These are phyloP conservation scores for Colletotrichum cereale DNA, from an alignment of 2,329 filamentous ascomycete genomes.

Conservation along the genomic window DNA sequence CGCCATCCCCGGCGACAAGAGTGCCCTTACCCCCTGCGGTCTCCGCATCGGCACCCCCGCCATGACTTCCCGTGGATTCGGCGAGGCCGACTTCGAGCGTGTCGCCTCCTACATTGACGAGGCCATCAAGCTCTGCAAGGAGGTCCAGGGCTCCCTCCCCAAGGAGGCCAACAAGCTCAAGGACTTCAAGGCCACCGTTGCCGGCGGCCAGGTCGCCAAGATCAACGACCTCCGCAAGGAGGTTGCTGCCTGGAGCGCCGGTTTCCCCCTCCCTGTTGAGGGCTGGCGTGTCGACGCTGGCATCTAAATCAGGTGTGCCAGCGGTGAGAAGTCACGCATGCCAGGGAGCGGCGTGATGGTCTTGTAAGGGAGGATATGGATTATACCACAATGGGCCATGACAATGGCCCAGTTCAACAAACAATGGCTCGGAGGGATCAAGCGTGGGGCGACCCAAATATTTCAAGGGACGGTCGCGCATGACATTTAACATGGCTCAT, in stretches of 20 bases:
- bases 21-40: conserved; percentile 92
- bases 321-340: conserved; percentile 14
- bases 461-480: conserved; percentile 20
- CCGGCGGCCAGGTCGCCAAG: conserved; percentile 80
- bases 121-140: conserved; percentile 89
- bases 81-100: conserved; percentile 89
- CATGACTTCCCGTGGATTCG: conserved; percentile 97
- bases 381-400: conserved; percentile 32
- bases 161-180: conserved; percentile 99
- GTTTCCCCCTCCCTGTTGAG: conserved; percentile 92
- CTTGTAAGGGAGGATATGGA: conserved; percentile 5
- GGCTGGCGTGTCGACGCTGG: conserved; percentile 74
- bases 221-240: conserved; percentile 90
- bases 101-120: conserved; percentile 92
- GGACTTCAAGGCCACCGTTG: conserved; percentile 97
- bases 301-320: conserved; percentile 56
- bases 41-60: conserved; percentile 96
- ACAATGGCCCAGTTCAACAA: conserved; percentile 35
- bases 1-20: conserved; percentile 97
- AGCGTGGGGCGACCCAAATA: conserved; percentile 30
- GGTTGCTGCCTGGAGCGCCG: conserved; percentile 86
- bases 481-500: conserved; percentile 42
- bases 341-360: conserved; percentile 13
- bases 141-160: conserved; percentile 85
- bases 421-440: conserved; percentile 35